phyloP scores from a whole-genome alignment of 2,329 filamentous ascomycete species.

The Balansia obtecta region DNA sequence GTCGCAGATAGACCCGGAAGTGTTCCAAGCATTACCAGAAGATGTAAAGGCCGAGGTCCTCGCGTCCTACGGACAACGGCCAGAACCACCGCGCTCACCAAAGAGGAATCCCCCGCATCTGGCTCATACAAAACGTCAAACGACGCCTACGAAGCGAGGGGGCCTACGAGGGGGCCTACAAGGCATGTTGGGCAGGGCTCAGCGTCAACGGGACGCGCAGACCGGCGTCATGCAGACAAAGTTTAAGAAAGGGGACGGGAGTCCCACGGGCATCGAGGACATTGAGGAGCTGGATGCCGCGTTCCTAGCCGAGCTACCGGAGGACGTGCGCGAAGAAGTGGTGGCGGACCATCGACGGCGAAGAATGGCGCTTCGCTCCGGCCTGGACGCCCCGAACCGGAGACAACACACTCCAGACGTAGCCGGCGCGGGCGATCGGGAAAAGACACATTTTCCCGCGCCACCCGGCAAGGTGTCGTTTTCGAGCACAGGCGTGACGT shows the following conservation, averaged over 20 bases:
- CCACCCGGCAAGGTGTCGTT: conserved; percentile 35
- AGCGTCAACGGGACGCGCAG: conserved; percentile 39
- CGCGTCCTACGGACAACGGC: conserved; percentile 47
- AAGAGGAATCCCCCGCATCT: conserved; percentile 34
- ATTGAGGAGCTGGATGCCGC: conserved; percentile 48
- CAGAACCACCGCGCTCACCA: conserved; percentile 35
- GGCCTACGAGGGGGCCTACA: conserved; percentile 28
- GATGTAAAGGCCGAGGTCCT: conserved; percentile 79
- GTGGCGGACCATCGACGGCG: conserved; percentile 53
- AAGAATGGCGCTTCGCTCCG: conserved; percentile 44
- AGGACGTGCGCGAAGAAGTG: conserved; percentile 68
- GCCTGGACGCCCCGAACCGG: conserved; percentile 27
- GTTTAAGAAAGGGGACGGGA: conserved; percentile 34
- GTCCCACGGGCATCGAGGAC: conserved; percentile 16
- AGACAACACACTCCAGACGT: conserved; percentile 14
- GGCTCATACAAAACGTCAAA: conserved; percentile 37
- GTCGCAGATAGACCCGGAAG: conserved; percentile 75
- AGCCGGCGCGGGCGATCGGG: conserved; percentile 23
- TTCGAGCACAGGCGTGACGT: conserved; percentile 28
- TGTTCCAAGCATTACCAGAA: conserved; percentile 70
- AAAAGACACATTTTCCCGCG: conserved; percentile 32
- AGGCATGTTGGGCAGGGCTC: conserved; percentile 29
- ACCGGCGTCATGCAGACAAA: conserved; percentile 61
- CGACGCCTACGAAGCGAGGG: conserved; percentile 55
- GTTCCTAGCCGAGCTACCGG: conserved; percentile 72